Base-by-base conservation (phyloP, 306 rosid genomes). In the Malus asiatica region DNA sequence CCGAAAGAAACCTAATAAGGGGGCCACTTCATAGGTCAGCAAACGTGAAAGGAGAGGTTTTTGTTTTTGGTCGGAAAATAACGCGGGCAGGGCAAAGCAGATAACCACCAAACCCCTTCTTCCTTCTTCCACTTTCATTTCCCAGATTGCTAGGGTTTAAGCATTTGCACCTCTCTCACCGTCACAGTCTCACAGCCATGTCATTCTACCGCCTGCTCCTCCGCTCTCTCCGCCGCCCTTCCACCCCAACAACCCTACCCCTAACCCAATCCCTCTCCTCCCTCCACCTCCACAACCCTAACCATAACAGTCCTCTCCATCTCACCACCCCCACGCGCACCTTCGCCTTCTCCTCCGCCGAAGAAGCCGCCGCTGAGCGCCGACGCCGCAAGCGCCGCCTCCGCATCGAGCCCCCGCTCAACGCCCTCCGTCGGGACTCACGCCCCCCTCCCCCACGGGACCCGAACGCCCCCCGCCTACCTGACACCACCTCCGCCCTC, bases 331-430 rank as follows among this genome's bases (percentile, higher is more conserved):
- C 44, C 45, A 61, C 66, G 4, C 97, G 97, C 23, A 74, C 84
- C 79, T 90, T 90, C 40, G 90, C 96, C 10, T 93, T 89, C 76
- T 90, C 98, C 78, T 91, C 96, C 19, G 97, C 97, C 51, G 98
- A 94, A 77, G 98, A 94, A 76, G 98, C 98, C 0, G 96, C 98
- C 0, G 98, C 98, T 0, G 98, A 90, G 78, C 90, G 98, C 5
- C 97, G 98, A 18, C 96, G 94, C 22, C 85, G 96, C 29, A 93
- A 94, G 80, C 94, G 97, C 14, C 91, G 97, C 1, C 88, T 90
- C 9, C 97, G 98, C 57, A 93, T 87, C 83, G 97, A 93, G 86
- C 98, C 98, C 0, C 98, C 98, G 15, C 81, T 94, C 33, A 86
- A 90, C 58, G 96, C 95, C 2, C 89, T 94, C 62, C 91, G 97